Base-by-base conservation (phyloP, 2,329 filamentous ascomycete genomes). In the Chalaropsis thielavioides region DNA sequence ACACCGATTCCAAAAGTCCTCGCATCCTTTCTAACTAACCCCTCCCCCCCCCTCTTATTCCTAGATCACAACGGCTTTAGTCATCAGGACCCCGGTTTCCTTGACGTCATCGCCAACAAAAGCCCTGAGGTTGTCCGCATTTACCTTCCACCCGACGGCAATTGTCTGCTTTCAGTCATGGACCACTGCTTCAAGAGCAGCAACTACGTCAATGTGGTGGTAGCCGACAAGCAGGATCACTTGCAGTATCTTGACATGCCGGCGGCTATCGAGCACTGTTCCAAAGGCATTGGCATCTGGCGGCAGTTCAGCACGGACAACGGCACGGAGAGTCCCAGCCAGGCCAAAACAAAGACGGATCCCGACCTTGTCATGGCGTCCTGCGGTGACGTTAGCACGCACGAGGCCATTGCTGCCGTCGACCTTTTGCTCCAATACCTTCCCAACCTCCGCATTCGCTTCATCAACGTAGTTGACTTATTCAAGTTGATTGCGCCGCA, bases 141-240 rank as follows among this genome's bases (percentile, higher is more conserved):
- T 71, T 92, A 92, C 72, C 81, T 92, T 3, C 88, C 88, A 24
- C 88, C 88, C 0, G 88, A 92, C 71, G 88, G 86, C 68, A 92
- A 92, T 76, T 88, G 85, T 70, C 78, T 92, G 11, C 82, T 92
- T 6, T 88, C 85, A 0, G 83, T 86, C 54, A 89, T 86, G 80
- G 81, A 90, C 71, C 88, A 92, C 75, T 91, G 88, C 72, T 78
- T 92, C 67, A 80, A 80, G 68, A 88, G 83, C 60, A 78, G 77
- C 69, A 91, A 90, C 79, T 91, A 92, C 72, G 88, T 92, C 75
- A 92, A 92, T 72, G 87, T 90, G 59, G 78, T 92, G 61, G 88
- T 91, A 0, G 83, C 88, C 58, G 88, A 91, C 75, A 92, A 92
- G 76, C 87, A 91, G 72, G 82, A 88, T 49, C 88, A 90, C 71